Evolutionary conservation across 2,329 filamentous ascomycete species (phyloP).

Genomic region (Cryphonectria naterciae): DNA sequence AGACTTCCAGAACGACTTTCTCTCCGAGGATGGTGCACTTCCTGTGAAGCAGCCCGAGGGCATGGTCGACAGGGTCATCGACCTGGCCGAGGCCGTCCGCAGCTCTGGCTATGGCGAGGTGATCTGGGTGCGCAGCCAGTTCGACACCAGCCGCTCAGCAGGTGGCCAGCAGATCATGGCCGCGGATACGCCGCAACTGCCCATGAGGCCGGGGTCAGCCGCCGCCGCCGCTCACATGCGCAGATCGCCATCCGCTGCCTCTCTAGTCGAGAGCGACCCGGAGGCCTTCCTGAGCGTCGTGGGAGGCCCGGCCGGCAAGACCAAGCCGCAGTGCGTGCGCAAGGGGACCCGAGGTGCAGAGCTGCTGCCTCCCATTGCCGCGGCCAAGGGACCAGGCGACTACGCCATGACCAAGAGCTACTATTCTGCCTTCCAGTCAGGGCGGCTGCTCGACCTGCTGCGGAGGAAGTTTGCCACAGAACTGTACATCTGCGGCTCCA

Average conservation of each 20-base stretch:
- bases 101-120: conserved; percentile 68
- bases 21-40: conserved; percentile 69
- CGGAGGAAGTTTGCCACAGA: conserved; percentile 88
- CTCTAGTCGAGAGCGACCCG: conserved; percentile 33
- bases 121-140: conserved; percentile 84
- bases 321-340: conserved; percentile 48
- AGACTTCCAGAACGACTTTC: conserved; percentile 90
- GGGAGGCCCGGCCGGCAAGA: conserved; percentile 28
- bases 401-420: conserved; percentile 68
- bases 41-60: conserved; percentile 65
- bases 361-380: conserved; percentile 48
- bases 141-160: conserved; percentile 62
- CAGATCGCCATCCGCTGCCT: conserved; percentile 29
- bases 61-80: conserved; percentile 69
- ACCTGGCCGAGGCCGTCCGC: conserved; percentile 75
- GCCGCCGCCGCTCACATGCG: conserved; percentile 35
- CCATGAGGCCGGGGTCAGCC: conserved; percentile 30
- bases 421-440: conserved; percentile 86
- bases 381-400: conserved; percentile 53
- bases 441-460: conserved; percentile 73
- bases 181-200: conserved; percentile 39
- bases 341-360: conserved; percentile 50
- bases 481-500: conserved; percentile 83
- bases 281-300: conserved; percentile 44
- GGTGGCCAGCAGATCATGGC: conserved; percentile 57